Percentiles rank a stretch among this genome's conserved stretches.
Conservation (phyloP, 805 yeast genomes). For the Pichia scutulata region DNA sequence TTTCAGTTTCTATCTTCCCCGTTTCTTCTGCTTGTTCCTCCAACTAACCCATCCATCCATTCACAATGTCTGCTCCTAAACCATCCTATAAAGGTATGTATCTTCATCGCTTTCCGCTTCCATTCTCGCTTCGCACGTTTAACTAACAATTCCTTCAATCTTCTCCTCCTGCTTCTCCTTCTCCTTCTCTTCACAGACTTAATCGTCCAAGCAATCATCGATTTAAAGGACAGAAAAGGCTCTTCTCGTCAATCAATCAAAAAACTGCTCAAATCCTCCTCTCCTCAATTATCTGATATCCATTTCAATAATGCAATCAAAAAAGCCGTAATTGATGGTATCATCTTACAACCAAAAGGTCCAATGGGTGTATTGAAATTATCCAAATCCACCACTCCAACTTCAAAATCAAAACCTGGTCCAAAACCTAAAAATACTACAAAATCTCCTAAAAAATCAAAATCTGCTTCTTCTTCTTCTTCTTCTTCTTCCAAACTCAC, state of each 20-base stretch:
- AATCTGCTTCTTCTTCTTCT: not conserved
- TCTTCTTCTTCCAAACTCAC: not conserved
- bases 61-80: not conserved
- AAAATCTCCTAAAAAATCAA: not conserved
- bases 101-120: too few species aligned
- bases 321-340: slow-evolving; percentile 73
- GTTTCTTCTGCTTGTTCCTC: not conserved
- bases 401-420: slow-evolving; percentile 21
- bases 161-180: not conserved
- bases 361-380: slow-evolving; percentile 71
- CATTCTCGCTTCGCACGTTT: too few species aligned
- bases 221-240: slow-evolving; percentile 76
- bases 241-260: slow-evolving; percentile 83
- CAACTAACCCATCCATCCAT: too few species aligned
- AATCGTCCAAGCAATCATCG: slow-evolving; percentile 59
- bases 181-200: slow-evolving; percentile 36
- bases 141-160: too few species aligned
- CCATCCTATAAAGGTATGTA: not conserved
- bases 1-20: not conserved
- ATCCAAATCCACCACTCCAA: slow-evolving; percentile 22
- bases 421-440: slow-evolving; percentile 16
- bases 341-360: slow-evolving; percentile 79
- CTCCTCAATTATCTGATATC: slow-evolving; percentile 54
- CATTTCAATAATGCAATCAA: slow-evolving; percentile 72
- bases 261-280: slow-evolving; percentile 62